Conservation (phyloP, 116 monocot species). For the Posidonia oceanica region DNA sequence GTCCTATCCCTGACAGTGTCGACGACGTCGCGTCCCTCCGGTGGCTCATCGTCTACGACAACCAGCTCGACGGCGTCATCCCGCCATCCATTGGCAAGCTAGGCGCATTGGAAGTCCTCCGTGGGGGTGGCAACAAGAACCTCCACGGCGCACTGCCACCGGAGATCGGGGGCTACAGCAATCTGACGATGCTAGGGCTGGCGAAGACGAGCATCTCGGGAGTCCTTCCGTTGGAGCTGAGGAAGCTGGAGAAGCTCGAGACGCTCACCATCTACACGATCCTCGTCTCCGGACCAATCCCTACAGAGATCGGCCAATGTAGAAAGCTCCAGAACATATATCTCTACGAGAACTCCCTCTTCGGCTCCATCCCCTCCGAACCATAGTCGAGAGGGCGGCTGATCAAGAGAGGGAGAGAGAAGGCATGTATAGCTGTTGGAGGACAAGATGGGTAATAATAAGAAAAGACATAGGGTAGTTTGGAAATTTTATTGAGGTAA, state of each 20-base stretch:
- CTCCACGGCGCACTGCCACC: slow-evolving; percentile 47
- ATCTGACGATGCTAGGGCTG: slow-evolving; percentile 50
- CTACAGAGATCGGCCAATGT: slow-evolving; percentile 65
- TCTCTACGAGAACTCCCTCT: slow-evolving; percentile 70
- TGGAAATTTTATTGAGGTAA: too few species aligned
- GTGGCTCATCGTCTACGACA: slow-evolving; percentile 54
- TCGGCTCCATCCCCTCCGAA: slow-evolving; percentile 50
- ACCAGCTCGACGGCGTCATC: slow-evolving; percentile 58
- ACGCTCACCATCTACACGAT: slow-evolving; percentile 77
- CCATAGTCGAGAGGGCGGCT: too few species aligned
- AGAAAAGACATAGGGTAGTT: too few species aligned
- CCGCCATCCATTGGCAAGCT: slow-evolving; percentile 46
- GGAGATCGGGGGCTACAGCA: slow-evolving; percentile 69
- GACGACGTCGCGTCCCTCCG: slow-evolving; percentile 38
- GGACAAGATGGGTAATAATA: too few species aligned
- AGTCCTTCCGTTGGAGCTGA: slow-evolving; percentile 36
- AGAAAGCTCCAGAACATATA: slow-evolving; percentile 44
- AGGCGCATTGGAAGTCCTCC: slow-evolving; percentile 29
- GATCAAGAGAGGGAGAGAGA: too few species aligned
- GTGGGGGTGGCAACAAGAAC: slow-evolving; percentile 75
- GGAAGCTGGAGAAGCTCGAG: slow-evolving; percentile 43
- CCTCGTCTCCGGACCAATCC: slow-evolving; percentile 70
- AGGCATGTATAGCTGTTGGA: too few species aligned
- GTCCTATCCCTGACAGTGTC: slow-evolving; percentile 42
- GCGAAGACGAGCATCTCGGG: slow-evolving; percentile 84